Base-by-base conservation (phyloP, 1,284 basidiomycete species). In the Wolfiporia cocos region DNA sequence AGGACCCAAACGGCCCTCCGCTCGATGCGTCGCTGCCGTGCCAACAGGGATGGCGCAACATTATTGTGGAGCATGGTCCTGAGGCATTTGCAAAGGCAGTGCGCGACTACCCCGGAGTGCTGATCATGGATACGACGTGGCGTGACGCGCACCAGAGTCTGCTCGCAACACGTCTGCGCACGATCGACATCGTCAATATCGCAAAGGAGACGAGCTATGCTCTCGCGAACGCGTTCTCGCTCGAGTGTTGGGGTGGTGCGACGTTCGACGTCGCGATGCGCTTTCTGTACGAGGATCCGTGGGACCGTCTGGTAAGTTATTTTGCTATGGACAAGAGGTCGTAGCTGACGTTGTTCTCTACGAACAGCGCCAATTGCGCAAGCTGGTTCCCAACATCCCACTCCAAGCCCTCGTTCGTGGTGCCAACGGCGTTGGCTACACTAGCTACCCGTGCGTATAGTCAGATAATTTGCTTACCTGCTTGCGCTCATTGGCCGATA, bases 201-300 rank as follows among this genome's bases (percentile, higher is more conserved):
- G 96, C 96, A 48, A 97, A 92, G 68, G 93, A 97, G 74, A 99
- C 96, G 1, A 91, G 86, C 57, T 86, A 91, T 65, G 95, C 94
- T 6, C 75, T 99, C 41, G 81, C 91, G 39, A 99, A 98, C 60
- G 91, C 96, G 17, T 99, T 93, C 73, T 89, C 89, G 61, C 69
- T 99, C 52, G 96, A 99, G 66, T 98, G 95, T 76, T 99, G 96
- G 96, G 96, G 96, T 61, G 96, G 96, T 52, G 96, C 96, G 36
- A 99, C 96, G 4, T 99, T 99, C 61, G 96, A 99, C 66, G 96
- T 99, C 37, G 89, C 96, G 24, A 98, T 99, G 95, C 86, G 95
- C 44, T 99, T 99, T 87, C 71, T 99, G 62, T 98, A 99, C 66
- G 96, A 99, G 67, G 96, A 99, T 69, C 96, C 96, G 57, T 99